Evolutionary conservation across 306 rosid species (phyloP), one percentile per base, ranked within the genome.

Genomic region (Crataegus laevigata): DNA sequence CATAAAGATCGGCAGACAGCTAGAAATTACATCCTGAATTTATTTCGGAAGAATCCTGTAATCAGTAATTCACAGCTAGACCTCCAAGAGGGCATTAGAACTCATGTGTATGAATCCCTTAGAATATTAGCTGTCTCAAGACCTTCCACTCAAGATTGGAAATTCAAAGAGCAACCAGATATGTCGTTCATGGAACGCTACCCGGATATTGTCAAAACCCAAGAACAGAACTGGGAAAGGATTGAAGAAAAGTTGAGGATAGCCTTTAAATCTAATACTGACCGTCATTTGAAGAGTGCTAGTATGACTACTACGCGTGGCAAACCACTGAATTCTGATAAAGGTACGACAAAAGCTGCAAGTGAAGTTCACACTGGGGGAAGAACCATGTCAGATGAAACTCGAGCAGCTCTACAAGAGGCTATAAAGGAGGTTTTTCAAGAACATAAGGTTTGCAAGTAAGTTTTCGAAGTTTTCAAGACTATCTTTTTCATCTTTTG

Each of bases 391-490:
- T 87, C 99, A 75, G 89, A 82, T 84, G 97, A 90, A 76, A 87
- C 92, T 67, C 88, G 84, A 78, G 91, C 84, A 76, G 93, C 89
- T 81, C 86, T 94, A 58, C 86, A 58, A n/a, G 71, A 59, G 67
- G 78, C 71, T 50, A 72, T 81, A 61, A 79, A 89, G 71, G 84
- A 84, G 78, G 97, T 88, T 68, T 88, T 94, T 76, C 92, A 89
- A 71, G 81, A 75, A 38, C 86, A 88, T 84, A 84, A 87, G 79
- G 97, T 94, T 83, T 94, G 99, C 96, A 94, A 94, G 97, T 94
- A 85, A 4, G 71, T 14, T 47, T 54, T 58, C 5, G 3, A 38
- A 54, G 28, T 24, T 52, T 55, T 54, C n/a, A n/a, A 25, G 8
- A 24, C 52, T 72, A 22, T 51, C 24, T 15, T 36, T 55, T 55